Evolutionary conservation across 169 alveolate genomes (phyloP), one percentile per base, ranked within the genome.

Genomic region (Eimeria maxima): DNA sequence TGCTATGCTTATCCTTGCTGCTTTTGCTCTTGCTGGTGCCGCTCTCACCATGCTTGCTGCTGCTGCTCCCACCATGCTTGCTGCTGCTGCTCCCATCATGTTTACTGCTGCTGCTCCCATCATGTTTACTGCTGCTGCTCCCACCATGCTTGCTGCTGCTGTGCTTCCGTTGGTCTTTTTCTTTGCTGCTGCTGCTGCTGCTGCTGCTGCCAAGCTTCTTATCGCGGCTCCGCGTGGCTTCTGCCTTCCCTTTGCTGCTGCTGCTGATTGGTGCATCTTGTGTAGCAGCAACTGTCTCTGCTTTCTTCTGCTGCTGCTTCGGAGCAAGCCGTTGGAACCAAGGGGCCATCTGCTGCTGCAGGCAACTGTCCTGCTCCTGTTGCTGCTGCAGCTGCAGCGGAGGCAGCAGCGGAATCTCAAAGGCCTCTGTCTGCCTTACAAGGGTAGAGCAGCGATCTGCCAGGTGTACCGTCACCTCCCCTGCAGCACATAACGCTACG

Each of bases 401-500:
- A 22, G 90, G 90, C 73, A 81, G 90, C 90, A 81, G 71, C 47
- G 90, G 90, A 20, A 81, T 45, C 71, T 81, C 90, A 24, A 33
- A 47, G 44, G 90, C 33, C 33, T 45, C 90, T 45, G 90, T 47
- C 6, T 45, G 47, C 11, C 90, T 18, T 11, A 81, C 90, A 10
- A 81, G 71, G 38, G 90, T 47, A 5, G 45, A 6, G 69, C 71
- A 81, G 90, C 90, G 71, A 47, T 81, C 90, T 7, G 90, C 90
- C 71, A 81, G 57, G 90, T 81, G 90, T n/a, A 81, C 90, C 24
- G 73, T 81, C 71, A 81, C 90, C n/a, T 81, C 73, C 8, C 90
- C 90, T 81, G 90, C 90, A 50, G 71, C 71, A 50, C 42, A 27
- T 50, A 33, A 42, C 71, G 73, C 65, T 38, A 22, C 90, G 18